Base-by-base conservation (phyloP, 495 filamentous ascomycete genomes). In the Penicillium herquei region DNA sequence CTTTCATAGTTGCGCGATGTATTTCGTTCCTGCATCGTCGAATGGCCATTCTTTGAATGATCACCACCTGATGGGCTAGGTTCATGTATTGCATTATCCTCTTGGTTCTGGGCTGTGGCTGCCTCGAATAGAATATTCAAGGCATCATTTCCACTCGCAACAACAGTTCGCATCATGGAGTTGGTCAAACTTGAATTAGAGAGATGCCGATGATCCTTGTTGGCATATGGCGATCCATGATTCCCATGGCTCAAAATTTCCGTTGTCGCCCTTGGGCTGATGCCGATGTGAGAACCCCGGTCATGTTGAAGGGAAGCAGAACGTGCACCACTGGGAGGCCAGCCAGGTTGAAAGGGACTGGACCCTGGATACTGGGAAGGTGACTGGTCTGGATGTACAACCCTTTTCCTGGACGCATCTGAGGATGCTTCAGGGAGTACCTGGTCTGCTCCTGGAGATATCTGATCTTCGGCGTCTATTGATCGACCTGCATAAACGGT, bases 121-220 rank as follows among this genome's bases (percentile, higher is more conserved):
- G 78, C 79, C 57, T 81, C 78, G 52, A 80, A 81, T 5, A 81
- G 65, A 41, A 81, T 77, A 52, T 81, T 80, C 10, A 81, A 64
- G 14, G 79, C 79, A 67, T 81, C 79, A 59, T 80, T 81, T 12
- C 78, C 78, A 51, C 73, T 77, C 6, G 76, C 72, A 13, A 78
- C 76, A 7, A 78, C 74, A 16, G 75, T 77, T 1, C 74, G 72
- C 76, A 78, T 77, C 70, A 78, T 74, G 6, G 76, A 75, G 50
- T 57, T 78, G 5, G 72, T 69, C 39, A 78, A 45, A 1, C 55
- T 67, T 12, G 74, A 69, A 8, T 59, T 68, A 0, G 71, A 66
- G n/a, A 68, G 67, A 17, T 65, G 69, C 31, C 63, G 64, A 17
- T 53, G 53, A 9, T 68, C 63, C 42, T 55, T 42, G 45, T 61